Percentiles rank a stretch among this genome's conserved stretches.
Evolutionary conservation across 306 rosid species (phyloP).

Genomic region (Herpetospermum pedunculosum): DNA sequence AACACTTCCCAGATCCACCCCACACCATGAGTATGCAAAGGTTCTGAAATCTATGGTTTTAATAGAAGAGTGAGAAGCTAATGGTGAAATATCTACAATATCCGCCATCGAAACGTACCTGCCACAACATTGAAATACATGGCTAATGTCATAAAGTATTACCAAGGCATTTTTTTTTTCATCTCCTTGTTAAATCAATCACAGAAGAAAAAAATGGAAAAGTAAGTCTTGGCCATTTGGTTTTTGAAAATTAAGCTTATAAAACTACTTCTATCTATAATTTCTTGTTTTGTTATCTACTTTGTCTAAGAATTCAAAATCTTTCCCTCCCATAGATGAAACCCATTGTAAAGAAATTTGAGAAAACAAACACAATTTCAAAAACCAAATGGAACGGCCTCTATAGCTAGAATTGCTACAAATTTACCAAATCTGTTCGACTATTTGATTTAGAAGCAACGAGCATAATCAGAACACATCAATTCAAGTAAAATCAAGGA

Average conservation of each 20-base stretch:
- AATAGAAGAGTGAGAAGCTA: constrained; percentile 45
- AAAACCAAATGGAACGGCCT: too few species aligned
- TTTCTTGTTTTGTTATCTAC: too few species aligned
- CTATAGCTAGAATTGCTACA: not conserved
- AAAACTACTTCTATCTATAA: too few species aligned
- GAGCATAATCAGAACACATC: too few species aligned
- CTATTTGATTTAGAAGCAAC: not conserved
- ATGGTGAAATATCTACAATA: constrained; percentile 49
- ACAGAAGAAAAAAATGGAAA: not conserved
- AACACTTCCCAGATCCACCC: constrained; percentile 34
- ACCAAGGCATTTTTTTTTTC: not conserved
- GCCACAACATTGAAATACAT: constrained; percentile 11
- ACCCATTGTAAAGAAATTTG: too few species aligned
- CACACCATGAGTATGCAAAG: constrained; percentile 65
- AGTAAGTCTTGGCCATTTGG: too few species aligned
- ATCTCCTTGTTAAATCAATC: not conserved
- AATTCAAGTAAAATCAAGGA: not conserved
- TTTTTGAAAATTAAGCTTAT: too few species aligned
- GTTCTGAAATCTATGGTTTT: constrained; percentile 59
- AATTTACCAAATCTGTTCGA: not conserved
- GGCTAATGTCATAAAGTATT: not conserved
- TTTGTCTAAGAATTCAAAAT: too few species aligned
- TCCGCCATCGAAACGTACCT: constrained; percentile 78
- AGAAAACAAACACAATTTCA: too few species aligned
- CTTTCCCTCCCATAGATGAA: too few species aligned